These are phyloP conservation scores for Fusarium sterilihyphosum DNA, from an alignment of 2,329 filamentous ascomycete species.

Conservation along the genomic window DNA sequence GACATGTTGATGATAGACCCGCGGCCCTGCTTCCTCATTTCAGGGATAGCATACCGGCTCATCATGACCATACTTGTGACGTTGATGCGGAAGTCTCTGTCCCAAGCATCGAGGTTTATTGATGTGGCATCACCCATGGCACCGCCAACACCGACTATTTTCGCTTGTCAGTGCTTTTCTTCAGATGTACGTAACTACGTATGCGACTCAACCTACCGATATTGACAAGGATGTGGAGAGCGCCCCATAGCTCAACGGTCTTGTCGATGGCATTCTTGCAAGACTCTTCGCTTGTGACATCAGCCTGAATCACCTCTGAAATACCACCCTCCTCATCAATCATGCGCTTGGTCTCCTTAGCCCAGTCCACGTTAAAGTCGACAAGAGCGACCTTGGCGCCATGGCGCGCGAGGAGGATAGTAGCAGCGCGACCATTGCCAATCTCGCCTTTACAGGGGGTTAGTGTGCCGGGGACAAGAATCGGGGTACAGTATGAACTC, in stretches of 20 bases:
- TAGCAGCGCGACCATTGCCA: slow-evolving; percentile 2
- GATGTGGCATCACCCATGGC: slow-evolving; percentile 1
- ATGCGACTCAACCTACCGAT: not conserved
- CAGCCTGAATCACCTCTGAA: slow-evolving; percentile 2
- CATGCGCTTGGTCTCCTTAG: slow-evolving; percentile 1
- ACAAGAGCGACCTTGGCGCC: slow-evolving; percentile 2
- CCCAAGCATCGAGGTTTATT: slow-evolving; percentile 7
- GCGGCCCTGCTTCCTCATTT: slow-evolving; percentile 5
- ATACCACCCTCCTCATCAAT: slow-evolving; percentile 2
- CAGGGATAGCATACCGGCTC: slow-evolving; percentile 1
- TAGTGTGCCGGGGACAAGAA: not conserved
- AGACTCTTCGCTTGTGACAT: slow-evolving; percentile 1
- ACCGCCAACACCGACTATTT: not conserved
- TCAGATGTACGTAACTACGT: not conserved
- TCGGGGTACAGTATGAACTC: not conserved
- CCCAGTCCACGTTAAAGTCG: slow-evolving; percentile 4
- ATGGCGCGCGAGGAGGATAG: slow-evolving; percentile 1
- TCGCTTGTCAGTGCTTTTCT: not conserved
- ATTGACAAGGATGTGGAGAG: slow-evolving; percentile 6
- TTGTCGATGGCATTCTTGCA: slow-evolving; percentile 5
- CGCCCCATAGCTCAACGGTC: not conserved
- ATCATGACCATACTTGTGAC: slow-evolving; percentile 13
- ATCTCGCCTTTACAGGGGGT: not conserved
- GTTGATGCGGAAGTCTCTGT: slow-evolving; percentile 5
- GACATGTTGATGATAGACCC: slow-evolving; percentile 8